Evolutionary conservation across 345 rosid species (phyloP), one percentile per base, ranked within the genome.

Genomic region (Hirschfeldia incana): DNA sequence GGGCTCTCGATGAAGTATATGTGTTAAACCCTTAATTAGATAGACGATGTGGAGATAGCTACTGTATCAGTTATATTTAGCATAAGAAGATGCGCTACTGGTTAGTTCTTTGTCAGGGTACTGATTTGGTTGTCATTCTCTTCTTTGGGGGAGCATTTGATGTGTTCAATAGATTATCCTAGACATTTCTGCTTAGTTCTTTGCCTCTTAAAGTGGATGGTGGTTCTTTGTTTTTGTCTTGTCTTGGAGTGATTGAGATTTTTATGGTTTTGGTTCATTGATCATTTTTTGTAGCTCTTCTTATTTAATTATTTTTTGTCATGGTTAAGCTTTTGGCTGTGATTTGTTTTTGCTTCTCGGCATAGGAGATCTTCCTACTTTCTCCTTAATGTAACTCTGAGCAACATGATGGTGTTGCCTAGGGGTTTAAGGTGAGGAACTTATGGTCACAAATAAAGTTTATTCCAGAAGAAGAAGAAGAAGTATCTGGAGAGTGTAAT

Each of bases 361-460:
- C n/a, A n/a, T n/a, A n/a, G n/a, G 30, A 29, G 30, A 29, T 29
- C 30, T 29, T 29, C 30, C 30, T 29, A 3, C 30, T 29, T 29
- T 29, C 30, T 29, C 3, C 30, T 29, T 29, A 29, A 30, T 75
- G 57, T 71, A 66, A 72, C 21, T 58, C 46, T 42, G 64, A 75
- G 44, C 57, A 46, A 42, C 9, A 58, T 75, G 60, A 8, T 49
- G 36, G 65, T 80, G 72, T 65, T 27, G 8, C 71, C 69, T 49
- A 81, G 73, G 73, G 62, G 69, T 9, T 66, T 34, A 71, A 33
- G 34, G 55, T 37, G 70, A 29, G 2, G 3, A 29, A 29, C 27
- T 49, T 67, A 10, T 8, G 75, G 66, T 37, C 61, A 26, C 76
- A 69, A 80, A 76, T 76, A 80, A 80, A 70, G 74, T 55, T 69